Evolutionary conservation across 169 alveolate genomes (phyloP), one percentile per base, ranked within the genome.

Genomic region (Miamiensis avidus): DNA sequence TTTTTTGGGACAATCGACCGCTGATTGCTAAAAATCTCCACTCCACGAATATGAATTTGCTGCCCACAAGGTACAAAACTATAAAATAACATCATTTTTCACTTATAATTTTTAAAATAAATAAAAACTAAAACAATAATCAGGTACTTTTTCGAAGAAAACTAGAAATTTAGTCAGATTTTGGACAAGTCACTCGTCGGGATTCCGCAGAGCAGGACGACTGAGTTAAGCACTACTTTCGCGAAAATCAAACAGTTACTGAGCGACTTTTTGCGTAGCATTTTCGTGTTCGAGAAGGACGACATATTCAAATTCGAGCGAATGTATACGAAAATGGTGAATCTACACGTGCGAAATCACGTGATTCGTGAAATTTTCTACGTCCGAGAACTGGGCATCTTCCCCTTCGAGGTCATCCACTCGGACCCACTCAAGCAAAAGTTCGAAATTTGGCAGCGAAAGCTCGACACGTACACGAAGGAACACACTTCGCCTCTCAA

Each of bases 1-100:
- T 79, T 79, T 79, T 79, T 29, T 79, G 84, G 84, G 84, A 79
- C 31, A 15, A 30, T 1, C 65, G 82, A 33, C 82, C 82, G 33
- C 31, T 49, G 29, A 25, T 79, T 0, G 76, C 30, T 29, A 34
- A 79, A n/a, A 79, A 65, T 79, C 33, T 79, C 15, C 76, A 79
- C 65, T 79, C 84, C 0, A 79, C 84, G 11, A 65, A 34, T 15
- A 1, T 74, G 1, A 64, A 34, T 65, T 28, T 79, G 65, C 34
- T 49, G 29, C 76, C 75, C 15, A 79, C 69, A 49, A 4, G 69
- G 69, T 49, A 49, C 4, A n/a, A n/a, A n/a, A n/a, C n/a, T n/a
- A n/a, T n/a, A n/a, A n/a, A n/a, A n/a, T n/a, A n/a, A n/a, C n/a
- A n/a, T n/a, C n/a, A n/a, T 49, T 49, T 49, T 11, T 49, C 20